Base-by-base conservation (phyloP, 176 grass and related monocot species). In the Musa beccarii region DNA sequence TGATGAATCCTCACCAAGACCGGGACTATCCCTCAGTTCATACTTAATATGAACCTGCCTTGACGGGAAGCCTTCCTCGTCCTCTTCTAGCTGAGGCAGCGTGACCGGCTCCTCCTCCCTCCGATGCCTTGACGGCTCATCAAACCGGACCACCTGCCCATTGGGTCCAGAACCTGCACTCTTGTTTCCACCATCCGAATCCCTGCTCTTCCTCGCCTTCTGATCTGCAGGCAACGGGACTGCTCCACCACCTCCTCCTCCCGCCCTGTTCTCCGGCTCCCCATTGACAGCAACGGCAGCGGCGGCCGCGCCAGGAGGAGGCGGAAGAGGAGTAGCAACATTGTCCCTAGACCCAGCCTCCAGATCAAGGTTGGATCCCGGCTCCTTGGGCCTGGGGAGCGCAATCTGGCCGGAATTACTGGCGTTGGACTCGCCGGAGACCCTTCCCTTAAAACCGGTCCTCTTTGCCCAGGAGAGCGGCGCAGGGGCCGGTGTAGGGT, bases 391-490 rank as follows among this genome's bases (percentile, higher is more conserved):
- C 63, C 77, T 83, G 59, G 90, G 88, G 2, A 90, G 82, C 15
- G 90, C 71, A 57, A 69, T 74, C 79, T 91, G 86, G 0, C 84
- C 88, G 3, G 95, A 94, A 76, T 77, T 91, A 54, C 78, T 75
- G 24, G 80, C 65, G 54, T 55, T 61, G 55, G 89, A 88, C 81
- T 96, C 88, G 10, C 86, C 88, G 52, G 92, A 89, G 56, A 89
- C 75, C 20, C 86, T 72, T 13, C 78, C 14, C 83, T 92, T 89
- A 76, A 83, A 99, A 10, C 88, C 95, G 11, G 95, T 94, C 71
- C 90, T 86, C 90, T 87, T 91, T 75, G 95, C 95, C 95, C 91
- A 94, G 71, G 95, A 99, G 26, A 94, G 90, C 49, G 88, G 85
- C 79, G 73, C 84, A 34, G 77, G 55, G 80, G 79, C 11, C 15